These are phyloP conservation scores for Mollisiaceae sp. DNA, from an alignment of 2,329 filamentous ascomycete species.

Conservation along the genomic window DNA sequence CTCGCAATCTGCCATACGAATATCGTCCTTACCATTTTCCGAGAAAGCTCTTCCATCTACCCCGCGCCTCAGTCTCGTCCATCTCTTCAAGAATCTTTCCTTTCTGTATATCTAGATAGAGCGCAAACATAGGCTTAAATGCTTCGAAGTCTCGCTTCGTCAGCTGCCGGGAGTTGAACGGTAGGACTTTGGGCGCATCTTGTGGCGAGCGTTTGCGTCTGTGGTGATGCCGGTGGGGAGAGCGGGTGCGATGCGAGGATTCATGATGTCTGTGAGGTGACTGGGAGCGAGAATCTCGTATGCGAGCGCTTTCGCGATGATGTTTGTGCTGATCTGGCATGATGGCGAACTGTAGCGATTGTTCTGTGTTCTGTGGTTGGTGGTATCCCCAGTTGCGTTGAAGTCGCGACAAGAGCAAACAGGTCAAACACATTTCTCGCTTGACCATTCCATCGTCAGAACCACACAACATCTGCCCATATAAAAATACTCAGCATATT, in stretches of 20 bases:
- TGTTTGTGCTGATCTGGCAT: slow-evolving; percentile 19
- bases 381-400: neutral
- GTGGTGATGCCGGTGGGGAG: slow-evolving; percentile 43
- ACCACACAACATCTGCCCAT: neutral
- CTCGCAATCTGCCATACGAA: slow-evolving; percentile 12
- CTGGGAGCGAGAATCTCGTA: slow-evolving; percentile 24
- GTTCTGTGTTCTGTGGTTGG: neutral
- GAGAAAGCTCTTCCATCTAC: slow-evolving; percentile 93
- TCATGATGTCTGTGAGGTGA: slow-evolving; percentile 25
- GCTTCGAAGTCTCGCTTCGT: slow-evolving; percentile 69
- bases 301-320: slow-evolving; percentile 15
- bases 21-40: slow-evolving; percentile 72
- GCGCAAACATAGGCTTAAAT: slow-evolving; percentile 76
- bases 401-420: neutral
- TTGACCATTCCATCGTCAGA: neutral
- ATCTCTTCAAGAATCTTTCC: slow-evolving; percentile 70
- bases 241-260: slow-evolving; percentile 31
- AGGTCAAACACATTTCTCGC: neutral
- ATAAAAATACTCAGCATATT: too few species aligned
- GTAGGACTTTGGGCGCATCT: slow-evolving; percentile 51
- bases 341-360: neutral
- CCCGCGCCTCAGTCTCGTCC: slow-evolving; percentile 75
- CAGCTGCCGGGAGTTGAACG: slow-evolving; percentile 68
- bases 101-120: slow-evolving; percentile 91
- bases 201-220: slow-evolving; percentile 41